phyloP scores from a whole-genome alignment of 1,139 yeast species.

The Pichia sp. region DNA sequence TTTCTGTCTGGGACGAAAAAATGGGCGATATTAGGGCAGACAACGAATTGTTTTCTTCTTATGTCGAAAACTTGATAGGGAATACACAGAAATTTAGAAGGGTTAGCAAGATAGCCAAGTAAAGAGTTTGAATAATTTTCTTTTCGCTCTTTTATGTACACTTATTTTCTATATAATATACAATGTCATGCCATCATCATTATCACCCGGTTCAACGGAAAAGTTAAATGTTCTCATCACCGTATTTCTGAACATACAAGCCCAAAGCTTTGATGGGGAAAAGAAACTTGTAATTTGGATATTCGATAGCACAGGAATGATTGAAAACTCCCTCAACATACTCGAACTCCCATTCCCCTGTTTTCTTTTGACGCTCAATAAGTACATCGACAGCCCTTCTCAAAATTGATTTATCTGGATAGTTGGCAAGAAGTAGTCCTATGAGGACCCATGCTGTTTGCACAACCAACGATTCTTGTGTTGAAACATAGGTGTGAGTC shows the following conservation, averaged over 20 bases:
- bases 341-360: constrained; percentile 87
- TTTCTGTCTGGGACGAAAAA: constrained; percentile 27
- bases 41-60: constrained; percentile 30
- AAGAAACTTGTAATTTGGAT: constrained; percentile 86
- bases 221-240: constrained; percentile 17
- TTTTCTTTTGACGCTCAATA: constrained; percentile 59
- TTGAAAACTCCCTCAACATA: constrained; percentile 94
- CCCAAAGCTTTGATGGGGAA: constrained; percentile 95
- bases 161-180: not conserved
- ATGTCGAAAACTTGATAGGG: constrained; percentile 34
- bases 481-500: constrained; percentile 66
- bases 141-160: not conserved
- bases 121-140: not conserved
- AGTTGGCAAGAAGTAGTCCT: constrained; percentile 73
- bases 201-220: not conserved
- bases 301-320: constrained; percentile 89
- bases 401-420: constrained; percentile 66
- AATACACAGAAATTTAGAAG: constrained; percentile 33
- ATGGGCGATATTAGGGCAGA: constrained; percentile 24
- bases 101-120: constrained; percentile 5
- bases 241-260: constrained; percentile 42
- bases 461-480: constrained; percentile 64
- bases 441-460: constrained; percentile 94
- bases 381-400: constrained; percentile 60
- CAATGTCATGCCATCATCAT: not conserved